Evolutionary conservation across 2,329 filamentous ascomycete species (phyloP), one percentile per base, ranked within the genome.

Genomic region (Sphaerulina populicola): DNA sequence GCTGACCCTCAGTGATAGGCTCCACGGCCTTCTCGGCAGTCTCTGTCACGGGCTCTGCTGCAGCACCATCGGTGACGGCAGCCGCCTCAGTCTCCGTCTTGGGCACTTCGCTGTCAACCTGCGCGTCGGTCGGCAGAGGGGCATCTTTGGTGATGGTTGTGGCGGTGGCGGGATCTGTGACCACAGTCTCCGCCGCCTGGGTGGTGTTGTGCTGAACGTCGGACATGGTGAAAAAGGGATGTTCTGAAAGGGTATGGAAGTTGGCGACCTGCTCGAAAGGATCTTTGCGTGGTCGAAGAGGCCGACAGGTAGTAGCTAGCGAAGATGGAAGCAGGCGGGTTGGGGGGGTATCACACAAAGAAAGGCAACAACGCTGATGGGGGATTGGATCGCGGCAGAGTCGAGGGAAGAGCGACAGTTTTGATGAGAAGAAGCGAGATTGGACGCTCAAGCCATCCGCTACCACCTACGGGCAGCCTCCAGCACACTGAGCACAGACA

Each of bases 1-100:
- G 80, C 62, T 81, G 76, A 57, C 90, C 91, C 72, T 94, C 89
- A 69, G 86, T 84, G 56, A 91, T 77, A 56, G 86, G 85, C 73
- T 83, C 82, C 47, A 69, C 67, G 54, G 71, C 69, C 67, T 75
- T 73, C 63, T 74, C 71, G 53, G 68, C 65, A 52, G 71, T 69
- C 12, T 61, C 63, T 29, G 65, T 80, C 44, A 64, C 65, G 53
- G 69, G 70, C 72, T 70, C 61, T 55, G 70, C 65, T 51, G 67
- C 62, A 31, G 70, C 57, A 53, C 72, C 70, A 44, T 64, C 62
- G 40, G 64, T 39, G 54, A 33, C 43, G 7, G 54, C 42, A 27
- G 39, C 50, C 12, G 33, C 40, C 37, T 57, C 55, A 30, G 76
- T 57, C 46, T 60, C 57, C 14, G 53, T 55, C 38, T 53, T 68